phyloP scores from a whole-genome alignment of 78 protist genomes.

The Dictyostelium intermedium region DNA sequence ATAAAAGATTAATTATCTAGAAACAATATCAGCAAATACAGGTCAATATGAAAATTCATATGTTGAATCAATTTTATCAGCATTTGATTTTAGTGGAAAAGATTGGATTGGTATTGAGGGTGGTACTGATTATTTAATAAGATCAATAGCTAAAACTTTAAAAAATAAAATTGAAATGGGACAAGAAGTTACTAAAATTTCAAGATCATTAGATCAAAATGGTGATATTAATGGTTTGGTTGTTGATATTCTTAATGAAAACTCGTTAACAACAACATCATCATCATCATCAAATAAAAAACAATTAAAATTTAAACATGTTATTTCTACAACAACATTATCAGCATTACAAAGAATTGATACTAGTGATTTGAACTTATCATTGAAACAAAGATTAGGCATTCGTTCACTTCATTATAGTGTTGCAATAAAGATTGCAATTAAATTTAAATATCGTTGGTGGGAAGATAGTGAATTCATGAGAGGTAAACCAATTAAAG shows the following conservation, averaged over 20 bases:
- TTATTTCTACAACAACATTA: slow-evolving; percentile 16
- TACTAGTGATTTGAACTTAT: not conserved
- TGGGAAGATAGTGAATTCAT: slow-evolving; percentile 27
- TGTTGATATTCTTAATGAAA: not conserved
- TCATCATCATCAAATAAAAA: not conserved
- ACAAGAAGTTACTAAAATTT: not conserved
- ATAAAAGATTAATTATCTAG: not conserved
- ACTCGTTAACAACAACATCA: not conserved
- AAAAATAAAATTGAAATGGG: not conserved
- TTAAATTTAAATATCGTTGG: slow-evolving; percentile 25
- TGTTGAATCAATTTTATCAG: not conserved
- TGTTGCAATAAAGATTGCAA: not conserved
- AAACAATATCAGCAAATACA: not conserved
- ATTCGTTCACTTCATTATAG: slow-evolving; percentile 1
- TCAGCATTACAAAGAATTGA: slow-evolving; percentile 15
- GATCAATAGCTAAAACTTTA: not conserved
- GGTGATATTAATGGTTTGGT: not conserved
- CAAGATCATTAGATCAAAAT: not conserved
- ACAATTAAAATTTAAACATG: not conserved
- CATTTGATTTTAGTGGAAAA: slow-evolving; percentile 7
- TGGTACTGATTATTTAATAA: not conserved
- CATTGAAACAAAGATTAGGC: not conserved
- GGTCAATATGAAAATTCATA: not conserved
- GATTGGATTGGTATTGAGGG: not conserved
- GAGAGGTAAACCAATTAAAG: slow-evolving; percentile 38